Evolutionary conservation across 352 stramenopile genomes (phyloP), one percentile per base, ranked within the genome.

Genomic region (Thalassiosira mediterranea): DNA sequence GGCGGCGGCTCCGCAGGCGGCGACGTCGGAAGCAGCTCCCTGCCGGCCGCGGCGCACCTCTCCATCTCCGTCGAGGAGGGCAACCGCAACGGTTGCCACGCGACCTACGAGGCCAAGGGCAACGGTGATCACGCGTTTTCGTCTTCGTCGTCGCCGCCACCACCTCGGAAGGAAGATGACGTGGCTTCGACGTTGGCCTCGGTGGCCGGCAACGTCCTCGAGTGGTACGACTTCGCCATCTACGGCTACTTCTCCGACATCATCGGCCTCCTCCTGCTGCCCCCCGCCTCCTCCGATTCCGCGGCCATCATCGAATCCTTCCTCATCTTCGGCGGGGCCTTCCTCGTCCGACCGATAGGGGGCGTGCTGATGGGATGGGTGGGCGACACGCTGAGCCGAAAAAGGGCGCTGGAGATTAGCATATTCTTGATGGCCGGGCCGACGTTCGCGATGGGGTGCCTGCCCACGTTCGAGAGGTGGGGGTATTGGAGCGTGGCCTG

Each of bases 311-410:
- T 91, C 19, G 17, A 81, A 38, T 70, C 31, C 8, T 88, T 91
- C 58, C 59, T 71, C 10, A 79, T 91, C 11, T 92, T 91, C 70
- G 83, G 83, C 13, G 68, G 71, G 10, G 86, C 69, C 1, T 92
- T 92, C 49, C 15, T 90, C 3, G 64, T 83, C 19, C 64, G 86
- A 17, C 86, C 86, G 0, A 34, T 80, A 17, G 65, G 66, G 13
- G 75, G 73, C 0, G 25, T 85, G 0, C 2, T 85, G 0, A 68
- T 81, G 17, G 82, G 79, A 58, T 76, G 72, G 7, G 79, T 87
- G 38, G 82, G 82, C 15, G 82, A 89, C 56, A 83, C n/a, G 25
- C 73, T 72, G n/a, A 73, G 81, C 32, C 37, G 73, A 28, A 86
- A 84, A 25, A 48, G 32, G n/a, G 82, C 82, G 8, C 56, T 89